Conservation (phyloP, 352 stramenopile species). For the Globisporangium orthogonon region DNA sequence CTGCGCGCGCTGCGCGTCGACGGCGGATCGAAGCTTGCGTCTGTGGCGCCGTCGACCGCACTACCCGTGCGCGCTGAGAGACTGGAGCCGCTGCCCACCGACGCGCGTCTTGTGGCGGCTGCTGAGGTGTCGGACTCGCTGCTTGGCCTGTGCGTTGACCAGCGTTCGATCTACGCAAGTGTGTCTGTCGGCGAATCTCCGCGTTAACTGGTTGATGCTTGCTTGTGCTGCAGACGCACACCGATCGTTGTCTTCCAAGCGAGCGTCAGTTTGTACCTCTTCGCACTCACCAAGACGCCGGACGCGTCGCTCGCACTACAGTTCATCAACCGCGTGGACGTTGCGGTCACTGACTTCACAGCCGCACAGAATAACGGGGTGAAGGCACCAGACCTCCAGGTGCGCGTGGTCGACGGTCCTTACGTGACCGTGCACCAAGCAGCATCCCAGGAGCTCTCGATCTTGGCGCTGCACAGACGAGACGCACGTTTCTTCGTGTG, state of each 20-base stretch:
- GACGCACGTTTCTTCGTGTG: constrained; percentile 21
- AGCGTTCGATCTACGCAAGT: not conserved
- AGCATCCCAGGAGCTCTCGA: not conserved
- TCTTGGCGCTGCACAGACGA: constrained; percentile 20
- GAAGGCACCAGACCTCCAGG: constrained; percentile 13
- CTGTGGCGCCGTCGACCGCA: not conserved
- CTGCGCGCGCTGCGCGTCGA: constrained; percentile 12
- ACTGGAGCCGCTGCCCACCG: constrained; percentile 13
- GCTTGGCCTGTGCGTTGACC: constrained; percentile 29
- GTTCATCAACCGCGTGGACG: constrained; percentile 13
- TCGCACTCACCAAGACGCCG: not conserved
- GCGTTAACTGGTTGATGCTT: not conserved
- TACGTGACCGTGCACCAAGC: constrained; percentile 24
- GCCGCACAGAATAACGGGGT: not conserved
- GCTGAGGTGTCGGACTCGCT: constrained; percentile 30
- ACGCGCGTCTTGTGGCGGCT: constrained; percentile 27
- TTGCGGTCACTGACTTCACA: not conserved
- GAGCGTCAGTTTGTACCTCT: constrained; percentile 10
- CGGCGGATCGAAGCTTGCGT: constrained; percentile 4
- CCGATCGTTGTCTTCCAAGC: constrained; percentile 12
- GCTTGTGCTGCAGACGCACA: not conserved
- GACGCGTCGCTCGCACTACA: constrained; percentile 2
- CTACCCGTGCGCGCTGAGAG: constrained; percentile 1
- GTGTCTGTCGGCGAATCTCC: not conserved
- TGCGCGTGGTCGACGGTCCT: constrained; percentile 30